Conservation (phyloP, 495 filamentous ascomycete genomes). For the Podospora bellae-mahoneyi region DNA sequence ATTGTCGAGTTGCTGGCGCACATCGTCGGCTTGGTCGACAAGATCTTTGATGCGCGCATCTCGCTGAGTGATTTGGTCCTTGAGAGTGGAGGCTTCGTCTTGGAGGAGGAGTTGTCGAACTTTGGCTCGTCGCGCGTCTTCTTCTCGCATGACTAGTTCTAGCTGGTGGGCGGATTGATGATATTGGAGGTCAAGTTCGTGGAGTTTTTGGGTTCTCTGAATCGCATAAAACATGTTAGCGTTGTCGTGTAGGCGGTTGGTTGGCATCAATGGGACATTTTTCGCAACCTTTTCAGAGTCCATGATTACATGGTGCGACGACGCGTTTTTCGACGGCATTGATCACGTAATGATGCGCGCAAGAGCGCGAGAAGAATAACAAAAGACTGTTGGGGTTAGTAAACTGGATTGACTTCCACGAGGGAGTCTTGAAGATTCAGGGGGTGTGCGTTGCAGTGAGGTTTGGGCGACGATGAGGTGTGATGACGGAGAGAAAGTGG, state of each 20-base stretch:
- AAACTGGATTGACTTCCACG: neutral
- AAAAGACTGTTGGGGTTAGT: neutral
- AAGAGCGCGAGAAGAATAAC: neutral
- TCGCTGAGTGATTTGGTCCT: slow-evolving; percentile 38
- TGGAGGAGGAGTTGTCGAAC: slow-evolving; percentile 64
- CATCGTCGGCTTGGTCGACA: slow-evolving; percentile 52
- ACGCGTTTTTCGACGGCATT: slow-evolving; percentile 35
- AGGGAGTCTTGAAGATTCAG: neutral
- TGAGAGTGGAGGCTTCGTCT: slow-evolving; percentile 57
- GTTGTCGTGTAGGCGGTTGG: neutral
- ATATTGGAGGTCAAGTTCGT: slow-evolving; percentile 63
- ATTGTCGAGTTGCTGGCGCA: slow-evolving; percentile 55
- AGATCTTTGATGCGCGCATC: slow-evolving; percentile 61
- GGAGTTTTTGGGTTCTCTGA: slow-evolving; percentile 38
- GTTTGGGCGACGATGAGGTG: neutral
- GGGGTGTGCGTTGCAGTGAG: neutral
- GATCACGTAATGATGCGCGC: slow-evolving; percentile 9
- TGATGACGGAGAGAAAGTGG: slow-evolving; percentile 8
- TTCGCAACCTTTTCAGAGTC: slow-evolving; percentile 43
- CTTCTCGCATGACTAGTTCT: slow-evolving; percentile 61
- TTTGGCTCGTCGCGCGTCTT: slow-evolving; percentile 61
- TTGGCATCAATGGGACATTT: neutral
- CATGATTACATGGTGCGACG: slow-evolving; percentile 40
- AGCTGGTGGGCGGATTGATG: slow-evolving; percentile 55
- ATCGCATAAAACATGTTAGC: neutral